Base-by-base conservation (phyloP, 1,284 basidiomycete genomes). In the Abortiporus biennis region DNA sequence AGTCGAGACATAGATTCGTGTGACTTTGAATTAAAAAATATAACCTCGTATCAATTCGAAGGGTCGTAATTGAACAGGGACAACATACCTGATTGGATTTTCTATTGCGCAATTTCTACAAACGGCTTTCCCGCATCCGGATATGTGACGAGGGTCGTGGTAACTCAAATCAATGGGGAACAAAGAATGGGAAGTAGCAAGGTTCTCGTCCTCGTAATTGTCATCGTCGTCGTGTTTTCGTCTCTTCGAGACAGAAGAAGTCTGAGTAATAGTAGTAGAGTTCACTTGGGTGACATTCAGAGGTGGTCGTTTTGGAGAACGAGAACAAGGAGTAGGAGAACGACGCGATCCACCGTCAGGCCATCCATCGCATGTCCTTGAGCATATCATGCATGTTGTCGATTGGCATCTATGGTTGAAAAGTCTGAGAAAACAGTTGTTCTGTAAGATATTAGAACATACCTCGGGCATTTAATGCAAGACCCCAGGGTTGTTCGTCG, bases 61-160 rank as follows among this genome's bases (percentile, higher is more conserved):
- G n/a, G n/a, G n/a, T n/a, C n/a, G n/a, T n/a, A n/a, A n/a, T n/a
- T n/a, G n/a, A n/a, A n/a, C n/a, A n/a, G n/a, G n/a, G n/a, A n/a
- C n/a, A 29, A n/a, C 37, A 15, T 27, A 38, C 37, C 21, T 38
- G 8, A 24, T n/a, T 12, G 24, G 21, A 16, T 38, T 27, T 25
- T 45, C 43, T 4, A 34, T 12, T 19, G 38, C 40, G 24, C 43
- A 45, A 34, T 40, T 15, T 5, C 43, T 37, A 27, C 43, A 45
- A 21, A 40, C 15, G 2, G 6, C 16, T 15, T 32, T 29, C 9
- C 29, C 27, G 25, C 43, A 45, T 12, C 43, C 38, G 19, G 15
- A 3, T 15, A 40, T 27, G 8, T 21, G 9, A 5, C 24, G 13
- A 23, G 25, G n/a, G n/a, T n/a, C n/a, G n/a, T n/a, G n/a, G n/a